Evolutionary conservation across 768 basidiomycete genomes (phyloP).

Genomic region (Asterophora lycoperdoides): DNA sequence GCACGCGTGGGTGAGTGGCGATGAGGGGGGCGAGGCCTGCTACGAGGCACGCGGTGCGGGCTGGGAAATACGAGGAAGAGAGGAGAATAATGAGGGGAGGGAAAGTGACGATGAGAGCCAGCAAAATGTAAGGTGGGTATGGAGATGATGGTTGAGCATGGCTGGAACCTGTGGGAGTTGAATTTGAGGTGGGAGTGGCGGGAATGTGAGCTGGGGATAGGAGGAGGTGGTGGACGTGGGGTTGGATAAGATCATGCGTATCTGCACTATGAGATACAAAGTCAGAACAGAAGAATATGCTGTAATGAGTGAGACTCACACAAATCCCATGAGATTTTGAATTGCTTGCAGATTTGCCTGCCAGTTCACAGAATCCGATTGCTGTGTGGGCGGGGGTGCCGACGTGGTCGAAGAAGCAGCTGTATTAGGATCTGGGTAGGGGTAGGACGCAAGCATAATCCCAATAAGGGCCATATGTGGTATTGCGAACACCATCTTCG

Average conservation of each 20-base stretch:
- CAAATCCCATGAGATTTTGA: background rate
- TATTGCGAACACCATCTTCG: slow-evolving; percentile 63
- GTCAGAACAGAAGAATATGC: too few species aligned
- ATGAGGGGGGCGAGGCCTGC: slow-evolving; percentile 15
- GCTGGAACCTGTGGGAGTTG: slow-evolving; percentile 15
- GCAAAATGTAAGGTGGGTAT: slow-evolving; percentile 51
- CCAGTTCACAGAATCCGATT: slow-evolving; percentile 67
- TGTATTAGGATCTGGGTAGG: slow-evolving; percentile 31
- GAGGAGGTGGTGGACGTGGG: slow-evolving; percentile 46
- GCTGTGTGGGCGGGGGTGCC: slow-evolving; percentile 30
- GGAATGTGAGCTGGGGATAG: slow-evolving; percentile 41
- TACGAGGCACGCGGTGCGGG: slow-evolving; percentile 45
- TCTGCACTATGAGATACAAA: slow-evolving; percentile 47
- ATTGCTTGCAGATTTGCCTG: background rate
- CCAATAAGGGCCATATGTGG: slow-evolving; percentile 61
- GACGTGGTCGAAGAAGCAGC: slow-evolving; percentile 12
- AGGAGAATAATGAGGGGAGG: slow-evolving; percentile 47
- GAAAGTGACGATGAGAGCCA: slow-evolving; percentile 42
- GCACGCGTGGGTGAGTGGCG: slow-evolving; percentile 13
- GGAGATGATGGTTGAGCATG: slow-evolving; percentile 30
- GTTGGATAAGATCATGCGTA: slow-evolving; percentile 47
- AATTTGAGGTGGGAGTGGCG: slow-evolving; percentile 31
- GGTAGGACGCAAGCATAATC: slow-evolving; percentile 65
- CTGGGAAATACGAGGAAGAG: slow-evolving; percentile 43
- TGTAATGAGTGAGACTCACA: background rate